These are phyloP conservation scores for Ganoderma lucidum DNA, from an alignment of 1,284 basidiomycete genomes.

Conservation along the genomic window DNA sequence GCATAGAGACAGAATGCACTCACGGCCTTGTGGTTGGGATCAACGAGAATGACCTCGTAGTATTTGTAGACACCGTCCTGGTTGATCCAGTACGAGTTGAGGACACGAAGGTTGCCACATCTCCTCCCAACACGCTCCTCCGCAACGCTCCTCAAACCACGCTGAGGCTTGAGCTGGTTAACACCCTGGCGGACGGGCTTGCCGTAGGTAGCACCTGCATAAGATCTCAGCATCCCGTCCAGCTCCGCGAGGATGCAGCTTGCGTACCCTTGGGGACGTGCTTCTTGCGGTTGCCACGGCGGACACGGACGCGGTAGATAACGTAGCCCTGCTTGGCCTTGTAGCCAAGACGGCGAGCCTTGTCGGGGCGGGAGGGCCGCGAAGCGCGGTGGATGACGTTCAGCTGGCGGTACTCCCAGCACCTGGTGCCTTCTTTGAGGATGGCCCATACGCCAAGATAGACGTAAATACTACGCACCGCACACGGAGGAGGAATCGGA, in stretches of 20 bases:
- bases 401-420: slow-evolving; percentile 99
- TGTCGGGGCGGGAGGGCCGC: slow-evolving; percentile 98
- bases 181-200: slow-evolving; percentile 99
- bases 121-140: slow-evolving; percentile 98
- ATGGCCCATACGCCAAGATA: not conserved
- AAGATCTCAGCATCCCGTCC: slow-evolving; percentile 8
- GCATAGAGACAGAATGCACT: slow-evolving; percentile 42
- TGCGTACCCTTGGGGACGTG: slow-evolving; percentile 91
- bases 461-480: slow-evolving; percentile 60
- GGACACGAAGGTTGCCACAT: slow-evolving; percentile 95
- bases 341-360: slow-evolving; percentile 98
- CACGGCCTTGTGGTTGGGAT: slow-evolving; percentile 93
- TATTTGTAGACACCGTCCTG: slow-evolving; percentile 99
- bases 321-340: slow-evolving; percentile 99
- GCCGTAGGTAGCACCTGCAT: slow-evolving; percentile 92
- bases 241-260: slow-evolving; percentile 2
- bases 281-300: slow-evolving; percentile 99
- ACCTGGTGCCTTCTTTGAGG: slow-evolving; percentile 59
- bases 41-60: slow-evolving; percentile 98
- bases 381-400: slow-evolving; percentile 99
- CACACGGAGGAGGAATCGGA: slow-evolving; percentile 98
- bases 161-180: slow-evolving; percentile 99
- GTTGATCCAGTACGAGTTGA: slow-evolving; percentile 99
- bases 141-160: slow-evolving; percentile 91
- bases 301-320: slow-evolving; percentile 97